Evolutionary conservation across 768 basidiomycete species (phyloP), one percentile per base, ranked within the genome.

Genomic region (Psilocybe cubensis): DNA sequence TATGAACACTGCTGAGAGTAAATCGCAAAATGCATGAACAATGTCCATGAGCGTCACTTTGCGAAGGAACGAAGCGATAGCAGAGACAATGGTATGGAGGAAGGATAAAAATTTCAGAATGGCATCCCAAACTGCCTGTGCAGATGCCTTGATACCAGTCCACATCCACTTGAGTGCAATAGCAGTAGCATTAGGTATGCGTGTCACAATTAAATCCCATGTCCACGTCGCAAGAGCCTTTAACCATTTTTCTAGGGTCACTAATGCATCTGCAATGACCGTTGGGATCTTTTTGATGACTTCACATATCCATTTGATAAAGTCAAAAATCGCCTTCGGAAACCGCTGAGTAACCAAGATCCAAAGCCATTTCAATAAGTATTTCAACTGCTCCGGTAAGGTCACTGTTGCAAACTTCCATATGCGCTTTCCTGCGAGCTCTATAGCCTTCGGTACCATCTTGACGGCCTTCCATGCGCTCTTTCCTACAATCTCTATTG

Each of bases 381-480:
- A 38, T 24, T 52, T 45, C 10, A 24, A 18, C 50, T 42, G 53
- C 42, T 20, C 21, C 10, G 58, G 52, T 11, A 59, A 17, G 3
- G 58, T 59, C 45, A 48, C 25, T 27, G 45, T 59, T 3, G 7
- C 4, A 28, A 49, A 54, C 12, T 49, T 48, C 58, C 58, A 59
- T 2, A 47, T n/a, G 5, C 23, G 12, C 33, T 38, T 40, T 2
- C 27, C 33, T 12, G 20, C 25, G 12, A 21, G 8, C 1, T 18
- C 43, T 4, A 54, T 23, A 18, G 27, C 44, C 0, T 56, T 23
- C 8, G 54, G 45, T 5, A 56, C 14, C 11, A 21, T 18, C 45
- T 56, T 56, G 10, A 18, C 46, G 20, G 24, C 31, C 45, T 35
- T 27, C 35, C 29, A 25, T 20, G n/a, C 12, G 7, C 27, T 14